A percentile compares a stretch with the other conserved stretches of the same genome.
Conservation (phyloP, 257 asterid species). For the Solanum appendiculatum region DNA sequence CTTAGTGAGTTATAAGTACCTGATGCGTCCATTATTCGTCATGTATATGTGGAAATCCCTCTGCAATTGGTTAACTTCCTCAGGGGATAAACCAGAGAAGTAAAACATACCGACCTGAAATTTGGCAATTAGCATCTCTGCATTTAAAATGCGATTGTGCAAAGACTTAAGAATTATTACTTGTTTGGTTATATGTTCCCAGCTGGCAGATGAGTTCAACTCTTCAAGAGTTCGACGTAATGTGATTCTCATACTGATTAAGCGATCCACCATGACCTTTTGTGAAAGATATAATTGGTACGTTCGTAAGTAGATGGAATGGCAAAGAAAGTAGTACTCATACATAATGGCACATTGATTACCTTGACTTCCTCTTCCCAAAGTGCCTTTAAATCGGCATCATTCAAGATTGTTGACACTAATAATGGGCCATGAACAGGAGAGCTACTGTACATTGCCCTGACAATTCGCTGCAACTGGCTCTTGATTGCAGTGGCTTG, state of each 20-base stretch:
- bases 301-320: background rate
- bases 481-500: background rate
- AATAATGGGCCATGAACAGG: background rate
- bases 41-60: conserved; percentile 2
- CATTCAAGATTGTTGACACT: background rate
- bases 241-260: background rate
- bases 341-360: background rate
- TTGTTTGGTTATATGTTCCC: background rate
- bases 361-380: background rate
- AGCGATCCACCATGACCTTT: background rate
- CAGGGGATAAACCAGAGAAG: background rate
- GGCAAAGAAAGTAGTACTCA: background rate
- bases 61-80: background rate
- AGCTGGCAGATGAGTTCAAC: background rate
- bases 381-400: background rate
- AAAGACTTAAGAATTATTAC: background rate
- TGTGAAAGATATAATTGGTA: background rate
- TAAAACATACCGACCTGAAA: background rate
- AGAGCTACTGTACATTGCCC: background rate
- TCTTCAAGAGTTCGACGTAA: background rate
- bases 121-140: background rate
- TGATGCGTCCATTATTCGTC: background rate
- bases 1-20: background rate
- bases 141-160: background rate
- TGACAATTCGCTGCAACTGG: background rate